Conservation (phyloP, 768 basidiomycete genomes). For the Pleurotus pulmonarius region DNA sequence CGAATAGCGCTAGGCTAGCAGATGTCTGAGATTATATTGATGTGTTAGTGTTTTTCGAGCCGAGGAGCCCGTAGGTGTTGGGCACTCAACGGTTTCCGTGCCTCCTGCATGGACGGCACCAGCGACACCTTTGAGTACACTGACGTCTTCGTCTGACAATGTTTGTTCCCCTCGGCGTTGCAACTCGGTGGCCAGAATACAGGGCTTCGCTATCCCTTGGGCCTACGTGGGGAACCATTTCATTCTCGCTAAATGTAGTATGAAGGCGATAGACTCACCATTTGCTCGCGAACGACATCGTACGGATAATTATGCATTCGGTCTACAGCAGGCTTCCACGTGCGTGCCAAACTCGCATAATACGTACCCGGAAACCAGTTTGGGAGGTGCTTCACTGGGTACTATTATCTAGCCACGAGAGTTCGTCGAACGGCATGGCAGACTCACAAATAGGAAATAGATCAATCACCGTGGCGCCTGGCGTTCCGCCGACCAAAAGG, state of each 20-base stretch:
- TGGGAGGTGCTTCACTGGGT: conserved; percentile 33
- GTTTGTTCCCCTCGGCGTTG: not conserved
- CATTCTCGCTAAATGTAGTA: not conserved
- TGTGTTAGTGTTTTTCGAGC: conserved; percentile 3
- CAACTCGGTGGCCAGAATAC: conserved; percentile 7
- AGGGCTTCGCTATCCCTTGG: conserved; percentile 14
- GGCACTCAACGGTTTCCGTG: conserved; percentile 25
- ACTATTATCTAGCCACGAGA: not conserved
- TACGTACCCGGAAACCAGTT: conserved; percentile 35
- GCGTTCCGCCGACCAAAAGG: conserved; percentile 11
- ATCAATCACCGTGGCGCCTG: conserved; percentile 17
- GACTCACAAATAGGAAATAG: conserved; percentile 19
- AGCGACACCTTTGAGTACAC: conserved; percentile 19
- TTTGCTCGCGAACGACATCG: conserved; percentile 16
- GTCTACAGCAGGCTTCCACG: conserved; percentile 22
- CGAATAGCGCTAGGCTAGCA: conserved; percentile 20
- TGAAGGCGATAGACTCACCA: conserved; percentile 19
- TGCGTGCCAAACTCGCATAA: conserved; percentile 27
- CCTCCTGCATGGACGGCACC: conserved; percentile 34
- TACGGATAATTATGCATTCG: conserved; percentile 31
- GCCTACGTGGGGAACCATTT: conserved; percentile 3
- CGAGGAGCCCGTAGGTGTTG: not conserved
- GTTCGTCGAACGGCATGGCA: not conserved
- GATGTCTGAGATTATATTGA: conserved; percentile 24
- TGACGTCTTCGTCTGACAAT: conserved; percentile 1